A percentile compares a stretch with the other conserved stretches of the same genome.
These are phyloP conservation scores for Lactarius deliciosus DNA, from an alignment of 768 basidiomycete genomes.

Conservation along the genomic window DNA sequence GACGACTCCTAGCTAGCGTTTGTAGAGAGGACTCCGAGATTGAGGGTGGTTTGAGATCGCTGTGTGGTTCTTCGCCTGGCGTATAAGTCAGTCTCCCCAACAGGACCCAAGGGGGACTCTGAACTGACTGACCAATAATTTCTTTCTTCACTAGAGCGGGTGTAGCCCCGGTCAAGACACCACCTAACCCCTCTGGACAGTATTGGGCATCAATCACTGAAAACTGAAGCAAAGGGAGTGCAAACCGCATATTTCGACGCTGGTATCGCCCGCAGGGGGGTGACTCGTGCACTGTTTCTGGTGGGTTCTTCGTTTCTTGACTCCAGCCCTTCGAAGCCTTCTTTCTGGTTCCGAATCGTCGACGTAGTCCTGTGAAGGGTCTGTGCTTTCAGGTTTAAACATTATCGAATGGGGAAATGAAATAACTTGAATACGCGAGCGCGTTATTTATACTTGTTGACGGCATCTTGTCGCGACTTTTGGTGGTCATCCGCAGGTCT, in stretches of 20 bases:
- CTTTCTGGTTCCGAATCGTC: constrained; percentile 76
- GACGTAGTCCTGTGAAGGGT: constrained; percentile 37
- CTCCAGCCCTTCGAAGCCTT: constrained; percentile 31
- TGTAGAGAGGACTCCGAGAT: not conserved
- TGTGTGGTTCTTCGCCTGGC: not conserved
- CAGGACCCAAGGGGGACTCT: not conserved
- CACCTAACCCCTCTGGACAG: not conserved
- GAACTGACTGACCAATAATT: constrained; percentile 22
- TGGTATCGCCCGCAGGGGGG: not conserved
- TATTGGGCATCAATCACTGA: not conserved
- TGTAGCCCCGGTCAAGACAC: not conserved
- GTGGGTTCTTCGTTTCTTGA: constrained; percentile 32
- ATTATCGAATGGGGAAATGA: not conserved
- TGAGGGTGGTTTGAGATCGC: not conserved
- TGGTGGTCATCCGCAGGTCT: not conserved
- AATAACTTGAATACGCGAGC: constrained; percentile 8
- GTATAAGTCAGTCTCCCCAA: not conserved
- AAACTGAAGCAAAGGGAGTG: not conserved
- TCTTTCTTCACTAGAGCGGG: constrained; percentile 21
- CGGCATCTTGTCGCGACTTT: constrained; percentile 1
- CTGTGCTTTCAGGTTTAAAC: not conserved
- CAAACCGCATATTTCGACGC: not conserved
- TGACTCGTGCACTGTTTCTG: not conserved
- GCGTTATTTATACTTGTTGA: constrained; percentile 31
- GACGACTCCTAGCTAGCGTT: not conserved